A percentile compares a stretch with the other conserved stretches of the same genome.
Conservation (phyloP, 441 rosid genomes). For the Viola pubescens region DNA sequence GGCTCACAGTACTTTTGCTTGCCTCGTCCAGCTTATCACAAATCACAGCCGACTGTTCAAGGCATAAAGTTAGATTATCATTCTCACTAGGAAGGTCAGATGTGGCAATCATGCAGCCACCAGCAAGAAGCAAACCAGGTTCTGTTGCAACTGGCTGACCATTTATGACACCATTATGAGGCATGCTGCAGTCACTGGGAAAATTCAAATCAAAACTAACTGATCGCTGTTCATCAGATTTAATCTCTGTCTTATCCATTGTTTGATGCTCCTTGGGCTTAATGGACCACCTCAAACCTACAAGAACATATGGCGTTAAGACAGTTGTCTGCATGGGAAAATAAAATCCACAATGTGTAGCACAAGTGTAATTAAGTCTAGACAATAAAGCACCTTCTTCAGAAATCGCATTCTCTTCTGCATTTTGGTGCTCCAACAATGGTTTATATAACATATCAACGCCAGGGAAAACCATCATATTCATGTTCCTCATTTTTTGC, state of each 20-base stretch:
- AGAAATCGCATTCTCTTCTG: slow-evolving; percentile 18
- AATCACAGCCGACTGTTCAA: slow-evolving; percentile 9
- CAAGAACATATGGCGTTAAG: slow-evolving; percentile 11
- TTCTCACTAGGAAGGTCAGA: slow-evolving; percentile 22
- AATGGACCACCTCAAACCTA: slow-evolving; percentile 27
- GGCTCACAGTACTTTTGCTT: slow-evolving; percentile 7
- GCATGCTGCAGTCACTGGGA: slow-evolving; percentile 18
- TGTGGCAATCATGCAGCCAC: slow-evolving; percentile 19
- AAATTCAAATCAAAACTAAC: slow-evolving; percentile 27
- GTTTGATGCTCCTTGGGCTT: slow-evolving; percentile 21
- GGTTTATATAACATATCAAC: slow-evolving; percentile 82
- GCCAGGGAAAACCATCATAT: slow-evolving; percentile 81
- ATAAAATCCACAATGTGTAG: neutral
- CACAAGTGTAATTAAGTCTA: neutral
- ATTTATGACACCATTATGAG: slow-evolving; percentile 13
- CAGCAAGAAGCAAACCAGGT: slow-evolving; percentile 22
- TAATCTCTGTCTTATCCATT: slow-evolving; percentile 21
- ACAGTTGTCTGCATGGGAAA: neutral
- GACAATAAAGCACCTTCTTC: slow-evolving; percentile 31
- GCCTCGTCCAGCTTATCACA: slow-evolving; percentile 15
- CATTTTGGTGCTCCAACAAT: slow-evolving; percentile 25
- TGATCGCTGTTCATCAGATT: slow-evolving; percentile 19
- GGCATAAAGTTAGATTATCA: slow-evolving; percentile 11
- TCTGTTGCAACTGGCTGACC: slow-evolving; percentile 24
- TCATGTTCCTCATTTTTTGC: slow-evolving; percentile 50